Percentiles rank a stretch among this genome's conserved stretches.
phyloP scores from a whole-genome alignment of 495 filamentous ascomycete genomes.

The Xylaria longipes region DNA sequence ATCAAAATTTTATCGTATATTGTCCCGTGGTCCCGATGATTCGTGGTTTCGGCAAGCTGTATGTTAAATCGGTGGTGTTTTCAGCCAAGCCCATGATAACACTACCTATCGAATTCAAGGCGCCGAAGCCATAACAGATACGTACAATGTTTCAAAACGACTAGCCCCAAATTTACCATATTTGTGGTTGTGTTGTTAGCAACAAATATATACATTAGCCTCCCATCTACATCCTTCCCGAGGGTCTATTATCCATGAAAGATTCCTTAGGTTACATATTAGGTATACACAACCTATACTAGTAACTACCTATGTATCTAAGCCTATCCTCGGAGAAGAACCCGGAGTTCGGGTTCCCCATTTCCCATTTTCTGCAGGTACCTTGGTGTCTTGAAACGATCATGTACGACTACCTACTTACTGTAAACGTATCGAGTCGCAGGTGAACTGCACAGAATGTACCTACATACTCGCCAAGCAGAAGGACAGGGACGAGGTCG shows the following conservation, averaged over 20 bases:
- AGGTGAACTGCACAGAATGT: background rate
- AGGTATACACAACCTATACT: background rate
- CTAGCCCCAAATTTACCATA: background rate
- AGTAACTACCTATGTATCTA: no score
- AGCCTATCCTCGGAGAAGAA: no score
- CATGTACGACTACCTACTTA: background rate
- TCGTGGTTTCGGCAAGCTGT: no score
- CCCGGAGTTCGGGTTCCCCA: background rate
- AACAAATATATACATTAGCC: background rate
- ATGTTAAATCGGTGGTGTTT: no score
- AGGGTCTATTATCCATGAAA: background rate
- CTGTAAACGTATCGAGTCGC: background rate
- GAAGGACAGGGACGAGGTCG: background rate
- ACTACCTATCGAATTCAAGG: background rate
- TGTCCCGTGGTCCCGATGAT: background rate
- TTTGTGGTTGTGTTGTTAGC: background rate
- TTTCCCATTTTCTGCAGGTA: background rate
- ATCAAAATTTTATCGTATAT: background rate
- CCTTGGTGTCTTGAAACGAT: background rate
- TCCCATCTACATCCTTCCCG: background rate
- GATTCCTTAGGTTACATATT: background rate
- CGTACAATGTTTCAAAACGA: background rate
- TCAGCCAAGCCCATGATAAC: background rate
- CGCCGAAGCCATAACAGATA: background rate
- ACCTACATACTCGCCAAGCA: background rate